Conservation (phyloP, 805 yeast genomes). For the Candida palmyrensis region DNA sequence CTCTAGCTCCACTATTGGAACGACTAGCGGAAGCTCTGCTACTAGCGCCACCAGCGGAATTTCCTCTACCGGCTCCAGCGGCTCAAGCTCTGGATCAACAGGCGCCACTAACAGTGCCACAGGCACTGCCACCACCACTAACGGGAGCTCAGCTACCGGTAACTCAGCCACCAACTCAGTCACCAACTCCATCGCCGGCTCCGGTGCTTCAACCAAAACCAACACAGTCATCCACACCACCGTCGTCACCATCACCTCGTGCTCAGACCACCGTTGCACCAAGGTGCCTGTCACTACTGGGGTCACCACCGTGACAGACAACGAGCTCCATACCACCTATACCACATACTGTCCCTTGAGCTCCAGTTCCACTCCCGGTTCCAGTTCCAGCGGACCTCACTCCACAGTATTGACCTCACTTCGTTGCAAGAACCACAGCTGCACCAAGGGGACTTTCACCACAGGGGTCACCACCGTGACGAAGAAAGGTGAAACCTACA, state of each 20-base stretch:
- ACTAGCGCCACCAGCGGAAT: no score
- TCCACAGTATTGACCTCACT: no score
- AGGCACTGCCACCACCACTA: slow-evolving; percentile 19
- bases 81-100: no score
- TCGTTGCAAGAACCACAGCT: slow-evolving; percentile 26
- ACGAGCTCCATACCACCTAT: slow-evolving; percentile 18
- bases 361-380: no score
- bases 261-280: slow-evolving; percentile 26
- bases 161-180: slow-evolving; percentile 26
- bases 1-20: no score
- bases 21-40: no score
- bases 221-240: slow-evolving; percentile 23
- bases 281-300: slow-evolving; percentile 29
- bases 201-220: slow-evolving; percentile 21
- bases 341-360: slow-evolving; percentile 20
- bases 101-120: no score
- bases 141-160: slow-evolving; percentile 13
- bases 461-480: slow-evolving; percentile 23
- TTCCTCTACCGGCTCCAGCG: no score
- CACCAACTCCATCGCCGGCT: no score
- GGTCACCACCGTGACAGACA: slow-evolving; percentile 30
- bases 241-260: slow-evolving; percentile 33
- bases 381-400: slow-evolving; percentile 14
- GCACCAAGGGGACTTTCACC: slow-evolving; percentile 21
- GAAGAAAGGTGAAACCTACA: slow-evolving; percentile 10